These are phyloP conservation scores for Coniochaeta hoffmannii DNA, from an alignment of 2,329 filamentous ascomycete species.

Conservation along the genomic window DNA sequence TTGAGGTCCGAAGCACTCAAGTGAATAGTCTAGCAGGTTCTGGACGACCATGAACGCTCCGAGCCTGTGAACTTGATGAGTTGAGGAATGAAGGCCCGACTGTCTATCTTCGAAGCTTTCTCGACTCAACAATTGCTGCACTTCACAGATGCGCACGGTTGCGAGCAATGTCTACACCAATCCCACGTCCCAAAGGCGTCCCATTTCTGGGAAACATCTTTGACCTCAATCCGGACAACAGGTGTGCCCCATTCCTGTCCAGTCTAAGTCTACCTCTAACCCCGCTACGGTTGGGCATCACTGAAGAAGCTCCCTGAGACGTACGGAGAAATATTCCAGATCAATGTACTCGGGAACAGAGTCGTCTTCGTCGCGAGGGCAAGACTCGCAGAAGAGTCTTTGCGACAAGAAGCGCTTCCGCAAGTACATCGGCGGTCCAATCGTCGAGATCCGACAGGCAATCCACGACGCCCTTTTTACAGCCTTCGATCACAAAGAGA, in stretches of 20 bases:
- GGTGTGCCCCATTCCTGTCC: slow-evolving; percentile 28
- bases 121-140: neutral
- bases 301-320: neutral
- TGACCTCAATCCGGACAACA: slow-evolving; percentile 39
- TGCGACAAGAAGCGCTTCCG: slow-evolving; percentile 47
- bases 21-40: neutral
- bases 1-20: neutral
- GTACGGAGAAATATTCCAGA: slow-evolving; percentile 40
- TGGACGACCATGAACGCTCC: no score
- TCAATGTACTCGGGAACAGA: slow-evolving; percentile 30
- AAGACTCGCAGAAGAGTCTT: slow-evolving; percentile 32
- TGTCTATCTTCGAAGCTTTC: no score
- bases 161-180: slow-evolving; percentile 31
- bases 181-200: slow-evolving; percentile 41
- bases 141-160: neutral
- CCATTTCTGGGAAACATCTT: slow-evolving; percentile 45
- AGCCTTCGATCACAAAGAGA: slow-evolving; percentile 38
- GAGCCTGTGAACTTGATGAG: neutral
- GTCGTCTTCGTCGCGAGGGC: slow-evolving; percentile 34
- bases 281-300: neutral
- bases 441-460: slow-evolving; percentile 42
- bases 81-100: no score
- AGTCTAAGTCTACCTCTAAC: slow-evolving; percentile 28
- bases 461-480: slow-evolving; percentile 47
- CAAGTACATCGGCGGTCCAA: slow-evolving; percentile 44